Evolutionary conservation across 495 filamentous ascomycete genomes (phyloP).

Genomic region (Xylona heveae): DNA sequence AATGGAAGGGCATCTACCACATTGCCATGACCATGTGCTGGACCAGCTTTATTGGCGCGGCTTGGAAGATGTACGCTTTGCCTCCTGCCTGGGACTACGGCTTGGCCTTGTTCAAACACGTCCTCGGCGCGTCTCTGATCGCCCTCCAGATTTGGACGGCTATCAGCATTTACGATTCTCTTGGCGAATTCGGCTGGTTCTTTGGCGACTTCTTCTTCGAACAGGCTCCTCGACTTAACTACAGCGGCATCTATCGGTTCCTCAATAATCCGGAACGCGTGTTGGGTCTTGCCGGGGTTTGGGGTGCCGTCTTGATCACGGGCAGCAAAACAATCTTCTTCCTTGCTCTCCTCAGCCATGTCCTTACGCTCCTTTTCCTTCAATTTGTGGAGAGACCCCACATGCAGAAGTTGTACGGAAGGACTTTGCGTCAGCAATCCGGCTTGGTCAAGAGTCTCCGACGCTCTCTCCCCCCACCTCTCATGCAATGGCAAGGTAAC

Average conservation of each 20-base stretch:
- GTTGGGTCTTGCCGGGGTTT: conserved; percentile 83
- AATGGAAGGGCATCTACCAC: conserved; percentile 96
- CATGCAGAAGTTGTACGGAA: conserved; percentile 95
- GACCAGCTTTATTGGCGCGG: conserved; percentile 68
- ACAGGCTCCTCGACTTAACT: conserved; percentile 66
- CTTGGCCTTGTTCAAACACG: conserved; percentile 64
- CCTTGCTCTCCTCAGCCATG: conserved; percentile 66
- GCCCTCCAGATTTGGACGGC: conserved; percentile 85
- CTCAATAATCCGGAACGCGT: conserved; percentile 94
- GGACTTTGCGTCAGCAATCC: conserved; percentile 61
- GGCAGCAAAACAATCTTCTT: conserved; percentile 65
- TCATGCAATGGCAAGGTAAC: conserved; percentile 54
- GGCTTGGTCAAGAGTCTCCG: conserved; percentile 81
- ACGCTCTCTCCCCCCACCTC: conserved; percentile 65
- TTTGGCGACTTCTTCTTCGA: conserved; percentile 97
- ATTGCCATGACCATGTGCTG: conserved; percentile 79
- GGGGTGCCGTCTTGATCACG: conserved; percentile 86
- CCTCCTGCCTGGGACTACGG: conserved; percentile 73
- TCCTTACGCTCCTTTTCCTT: conserved; percentile 69
- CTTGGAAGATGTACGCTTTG: conserved; percentile 87
- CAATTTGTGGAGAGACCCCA: conserved; percentile 89
- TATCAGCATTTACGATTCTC: conserved; percentile 82
- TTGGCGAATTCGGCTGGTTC: conserved; percentile 98
- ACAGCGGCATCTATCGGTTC: conserved; percentile 93
- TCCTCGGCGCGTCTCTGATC: conserved; percentile 60